These are phyloP conservation scores for Colletotrichum cereale DNA, from an alignment of 2,329 filamentous ascomycete genomes.

Conservation along the genomic window DNA sequence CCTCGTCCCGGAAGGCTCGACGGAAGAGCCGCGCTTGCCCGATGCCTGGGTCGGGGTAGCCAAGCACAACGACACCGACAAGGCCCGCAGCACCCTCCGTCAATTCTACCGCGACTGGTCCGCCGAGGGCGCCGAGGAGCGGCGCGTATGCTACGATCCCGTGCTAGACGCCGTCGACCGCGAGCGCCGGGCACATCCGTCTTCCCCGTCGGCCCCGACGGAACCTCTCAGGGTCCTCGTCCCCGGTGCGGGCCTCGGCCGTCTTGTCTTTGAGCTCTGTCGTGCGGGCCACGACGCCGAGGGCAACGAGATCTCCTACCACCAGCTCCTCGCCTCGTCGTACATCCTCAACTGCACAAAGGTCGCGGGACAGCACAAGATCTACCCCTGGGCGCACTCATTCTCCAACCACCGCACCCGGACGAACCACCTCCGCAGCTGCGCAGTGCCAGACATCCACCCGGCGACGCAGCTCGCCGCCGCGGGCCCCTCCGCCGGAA, in stretches of 20 bases:
- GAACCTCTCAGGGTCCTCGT: conserved; percentile 77
- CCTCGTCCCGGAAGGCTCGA: conserved; percentile 53
- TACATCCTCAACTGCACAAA: conserved; percentile 79
- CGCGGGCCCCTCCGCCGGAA: conserved; percentile 57
- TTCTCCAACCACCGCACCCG: conserved; percentile 89
- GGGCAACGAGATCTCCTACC: conserved; percentile 97
- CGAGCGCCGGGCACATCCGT: conserved; percentile 32
- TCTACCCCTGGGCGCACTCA: conserved; percentile 88
- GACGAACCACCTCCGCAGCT: conserved; percentile 78
- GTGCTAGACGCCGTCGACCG: conserved; percentile 74
- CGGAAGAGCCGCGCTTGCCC: conserved; percentile 61
- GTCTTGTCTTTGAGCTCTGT: conserved; percentile 90
- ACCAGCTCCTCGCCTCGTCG: conserved; percentile 89
- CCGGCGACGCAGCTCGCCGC: conserved; percentile 68
- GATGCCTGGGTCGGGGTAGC: conserved; percentile 78
- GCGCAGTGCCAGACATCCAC: conserved; percentile 85
- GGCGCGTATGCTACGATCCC: conserved; percentile 81
- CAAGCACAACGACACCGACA: conserved; percentile 83
- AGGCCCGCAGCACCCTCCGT: conserved; percentile 90
- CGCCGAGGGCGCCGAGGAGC: conserved; percentile 78
- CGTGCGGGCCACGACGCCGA: conserved; percentile 79
- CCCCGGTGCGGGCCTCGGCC: conserved; percentile 89
- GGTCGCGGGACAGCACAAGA: conserved; percentile 71
- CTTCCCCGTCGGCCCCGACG: conserved; percentile 12
- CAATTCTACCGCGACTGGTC: conserved; percentile 98